Evolutionary conservation across 768 basidiomycete species (phyloP), one percentile per base, ranked within the genome.

Genomic region (Suillus hirtellus): DNA sequence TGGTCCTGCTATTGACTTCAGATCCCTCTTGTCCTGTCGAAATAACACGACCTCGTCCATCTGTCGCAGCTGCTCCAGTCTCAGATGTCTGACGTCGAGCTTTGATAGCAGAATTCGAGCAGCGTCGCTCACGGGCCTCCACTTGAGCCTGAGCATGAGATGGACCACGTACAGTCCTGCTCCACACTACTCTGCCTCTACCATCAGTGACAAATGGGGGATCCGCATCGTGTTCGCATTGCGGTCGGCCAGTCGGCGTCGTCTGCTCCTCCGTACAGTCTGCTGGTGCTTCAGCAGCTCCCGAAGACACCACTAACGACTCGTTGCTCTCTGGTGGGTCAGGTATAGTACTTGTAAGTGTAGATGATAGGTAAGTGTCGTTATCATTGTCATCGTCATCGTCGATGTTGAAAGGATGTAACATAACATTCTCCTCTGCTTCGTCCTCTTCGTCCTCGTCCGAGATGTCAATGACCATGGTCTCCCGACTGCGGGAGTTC

Each of bases 161-260:
- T 59, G 49, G 61, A 70, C 24, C 69, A 70, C 27, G 75, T 66
- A 46, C 74, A 31, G 62, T 43, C 31, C 64, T 77, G 59, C 75
- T 76, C 76, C 77, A 78, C 55, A 88, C 82, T 24, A 87, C 86
- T 61, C 86, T 77, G 10, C 87, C 87, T 53, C 87, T 79, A 34
- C 87, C 87, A 71, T 89, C 87, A 15, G 87, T 88, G 63, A 86
- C 77, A 68, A 88, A 88, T 8, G 83, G 81, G 37, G 85, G 84
- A 35, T 81, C 78, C 19, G 67, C 47, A 17, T 78, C 72, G 56
- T 77, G 76, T 58, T 78, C 74, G 59, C 70, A 67, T 52, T 67
- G 73, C 44, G 64, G 66, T 54, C 62, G 72, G 44, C 43, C 11
- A 46, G 3, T 46, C 3, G 37, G 43, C n/a, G 54, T 37, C 47